Evolutionary conservation across 1,284 basidiomycete genomes (phyloP), one percentile per base, ranked within the genome.

Genomic region (Austroboletus novae-zelandiae): DNA sequence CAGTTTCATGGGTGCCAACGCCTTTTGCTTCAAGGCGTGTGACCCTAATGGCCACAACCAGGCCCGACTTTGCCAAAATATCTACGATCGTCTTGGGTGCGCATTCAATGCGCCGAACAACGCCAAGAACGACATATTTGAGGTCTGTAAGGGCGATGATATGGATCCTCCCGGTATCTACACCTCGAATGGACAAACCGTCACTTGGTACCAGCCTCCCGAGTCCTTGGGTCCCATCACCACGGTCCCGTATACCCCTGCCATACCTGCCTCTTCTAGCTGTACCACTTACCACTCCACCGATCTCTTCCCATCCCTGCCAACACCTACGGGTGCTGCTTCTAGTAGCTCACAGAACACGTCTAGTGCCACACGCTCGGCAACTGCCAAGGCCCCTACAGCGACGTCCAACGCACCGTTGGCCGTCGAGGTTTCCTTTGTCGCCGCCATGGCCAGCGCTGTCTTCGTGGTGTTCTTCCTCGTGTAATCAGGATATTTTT

Each of bases 41-140:
- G 83, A 88, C 57, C 84, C 83, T 1, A 61, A 71, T 18, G 70
- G 72, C 29, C 61, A 74, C n/a, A 74, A 80, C 52, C 77, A 75
- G 11, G 71, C 73, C 3, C 61, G 72, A 37, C 77, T 70, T 58
- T 89, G 86, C 72, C 71, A 83, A 57, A 80, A 86, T 69, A 74
- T 78, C 47, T 80, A 72, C 52, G 86, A 89, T 61, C 79, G 82
- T 51, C 79, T 86, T 50, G 87, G 87, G 0, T 89, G 86, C 60
- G 64, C 60, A 10, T 87, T 81, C 71, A 89, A 89, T 60, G 80
- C 76, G 2, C 86, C 86, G n/a, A 83, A 80, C 55, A 72, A 74
- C 35, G 84, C 81, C 29, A 65, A 71, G 43, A 72, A 78, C 37
- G 76, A 76, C 15, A 74, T 73, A 0, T 89, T 86, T 59, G 77